Base-by-base conservation (phyloP, 2,329 filamentous ascomycete species). In the Calonectria hongkongensis region DNA sequence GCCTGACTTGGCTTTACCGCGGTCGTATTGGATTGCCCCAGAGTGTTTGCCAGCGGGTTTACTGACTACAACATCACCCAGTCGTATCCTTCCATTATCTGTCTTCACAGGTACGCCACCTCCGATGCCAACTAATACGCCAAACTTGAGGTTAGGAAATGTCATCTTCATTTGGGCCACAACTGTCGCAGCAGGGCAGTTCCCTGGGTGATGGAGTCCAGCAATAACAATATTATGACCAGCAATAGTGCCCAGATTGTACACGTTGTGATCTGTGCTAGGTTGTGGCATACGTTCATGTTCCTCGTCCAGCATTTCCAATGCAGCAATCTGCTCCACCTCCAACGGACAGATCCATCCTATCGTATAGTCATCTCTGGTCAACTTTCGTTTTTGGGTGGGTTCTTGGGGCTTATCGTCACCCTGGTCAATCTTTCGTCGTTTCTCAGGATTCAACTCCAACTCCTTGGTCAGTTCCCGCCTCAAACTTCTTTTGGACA, bases 221-320 rank as follows among this genome's bases (percentile, higher is more conserved):
- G 79, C 80, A 25, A 85, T 74, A 16, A 84, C 80, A 27, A 84
- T 77, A 64, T 82, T 82, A 64, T 85, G 83, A 5, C 67, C 67
- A 12, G 76, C 75, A 51, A 84, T 80, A 13, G 70, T 73, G 16
- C 82, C 82, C 0, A 81, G 66, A 2, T 73, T 79, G 67, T 84
- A 84, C 16, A 73, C 79, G 74, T 62, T 79, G 41, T 27, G 27
- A 62, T 73, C 28, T 50, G 25, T 7, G 27, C 33, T 2, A 10
- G 50, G 41, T 65, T 69, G 56, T 28, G 71, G 36, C 9, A 80
- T 69, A 27, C 43, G 15, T 43, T 75, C 64, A 65, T 76, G 74
- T 28, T 73, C 68, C 43, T 81, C 75, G 51, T 82, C 79, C 8
- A 82, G 71, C 73, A 82, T 80, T 18, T 58, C 67, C 45, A 73